Base-by-base conservation (phyloP, 2,329 filamentous ascomycete genomes). In the Penicillium digitatum region DNA sequence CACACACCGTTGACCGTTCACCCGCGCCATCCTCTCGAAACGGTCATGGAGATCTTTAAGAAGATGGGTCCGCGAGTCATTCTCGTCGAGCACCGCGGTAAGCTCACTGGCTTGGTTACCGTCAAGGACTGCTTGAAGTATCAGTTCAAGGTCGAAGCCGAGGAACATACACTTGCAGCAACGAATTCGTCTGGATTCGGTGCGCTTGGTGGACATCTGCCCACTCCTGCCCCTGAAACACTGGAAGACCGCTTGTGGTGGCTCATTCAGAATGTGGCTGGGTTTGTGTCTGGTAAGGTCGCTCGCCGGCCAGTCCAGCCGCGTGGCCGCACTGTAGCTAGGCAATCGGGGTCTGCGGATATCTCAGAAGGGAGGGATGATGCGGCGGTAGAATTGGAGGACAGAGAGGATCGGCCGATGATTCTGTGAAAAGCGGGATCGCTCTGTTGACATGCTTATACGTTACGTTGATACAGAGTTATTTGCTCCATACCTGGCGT, bases 71-170 rank as follows among this genome's bases (percentile, higher is more conserved):
- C 93, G 0, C 84, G 94, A 1, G 91, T 96, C 6, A 93, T 99
- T 47, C 81, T 99, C 3, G 87, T 96, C 37, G 94, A 99, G 72
- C 88, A 96, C 69, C 88, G 89, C 55, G 94, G 94, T 14, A 84
- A 84, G 47, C 81, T 99, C 2, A 84, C 83, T 0, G 94, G 94
- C 0, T 80, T 99, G 0, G 89, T 99, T 0, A 99, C 94, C 0
- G 89, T 96, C 59, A 99, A 99, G 72, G 94, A 99, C 71, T 97
- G 94, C 64, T 78, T 99, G 53, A 95, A 94, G 71, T 97, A 95
- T 68, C 93, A 99, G 73, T 96, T 97, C 82, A 95, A 94, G 77
- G 90, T 89, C 0, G 94, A 99, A 72, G 89, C 89, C 9, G 85
- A 88, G 39, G 91, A 94, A 73, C 86, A 89, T 64, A 71, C 70